Base-by-base conservation (phyloP, 495 filamentous ascomycete genomes). In the Elaphomyces granulatus region DNA sequence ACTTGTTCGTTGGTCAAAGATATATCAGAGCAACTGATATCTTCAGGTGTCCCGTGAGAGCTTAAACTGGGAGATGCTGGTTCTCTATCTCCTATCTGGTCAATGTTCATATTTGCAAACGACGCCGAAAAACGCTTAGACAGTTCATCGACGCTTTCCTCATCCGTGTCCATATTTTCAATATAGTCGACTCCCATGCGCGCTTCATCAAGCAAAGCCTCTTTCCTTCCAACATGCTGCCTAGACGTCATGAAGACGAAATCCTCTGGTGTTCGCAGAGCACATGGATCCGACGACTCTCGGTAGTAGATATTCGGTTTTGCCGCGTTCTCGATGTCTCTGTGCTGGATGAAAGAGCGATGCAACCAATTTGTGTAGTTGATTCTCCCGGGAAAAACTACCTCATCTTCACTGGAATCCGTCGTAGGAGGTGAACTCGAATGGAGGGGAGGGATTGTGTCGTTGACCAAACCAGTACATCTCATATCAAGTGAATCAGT, bases 321-420 rank as follows among this genome's bases (percentile, higher is more conserved):
- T n/a, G n/a, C n/a, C n/a, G n/a, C n/a, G n/a, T 37, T 20, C 6
- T 18, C 4, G 18, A 37, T 17, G 9, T 3, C 6, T 4, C 6
- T 3, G 14, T 17, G 4, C 18, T 37, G 4, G 35, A 3, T 7
- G 35, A 7, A n/a, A 8, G 35, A 3, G 14, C n/a, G 3, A 18
- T 7, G 6, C 6, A 20, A 4, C 8, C 18, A 20, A 15, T n/a
- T 20, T 42, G 17, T 35, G 14, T 15, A 3, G n/a, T 31, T 42
- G 23, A 28, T 12, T 14, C 60, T 51, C 15, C 64, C 63, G 15
- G 43, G 51, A 20, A 68, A 66, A 4, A 68, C 58, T 20, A 68
- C 51, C 47, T 68, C 64, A 35, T 68, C 64, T 18, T 66, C 64
- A 36, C 62, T 37, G 35, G 23, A 28, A 28, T 28, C 23, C 6